phyloP scores from a whole-genome alignment of 176 grass and related monocot species.

The Triticum urartu region DNA sequence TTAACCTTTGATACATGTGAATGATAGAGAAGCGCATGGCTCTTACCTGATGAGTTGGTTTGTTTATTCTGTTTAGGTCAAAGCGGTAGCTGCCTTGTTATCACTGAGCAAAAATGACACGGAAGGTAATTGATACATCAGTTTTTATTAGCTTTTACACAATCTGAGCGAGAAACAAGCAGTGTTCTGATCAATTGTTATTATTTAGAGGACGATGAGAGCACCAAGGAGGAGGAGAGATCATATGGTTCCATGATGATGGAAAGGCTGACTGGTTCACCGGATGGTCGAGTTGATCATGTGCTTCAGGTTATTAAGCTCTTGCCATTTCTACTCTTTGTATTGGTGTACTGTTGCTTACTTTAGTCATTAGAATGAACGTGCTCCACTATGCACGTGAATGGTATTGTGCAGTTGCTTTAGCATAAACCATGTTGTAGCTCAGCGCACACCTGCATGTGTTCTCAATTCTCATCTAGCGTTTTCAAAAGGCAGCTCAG shows the following conservation, averaged over 20 bases:
- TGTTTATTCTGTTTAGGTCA: slow-evolving; percentile 66
- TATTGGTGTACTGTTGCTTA: slow-evolving; percentile 4
- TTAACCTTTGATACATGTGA: neutral
- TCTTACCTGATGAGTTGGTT: slow-evolving; percentile 2
- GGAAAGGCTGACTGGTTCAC: slow-evolving; percentile 77
- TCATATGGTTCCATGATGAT: slow-evolving; percentile 96
- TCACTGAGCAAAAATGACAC: slow-evolving; percentile 64
- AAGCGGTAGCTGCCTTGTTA: slow-evolving; percentile 67
- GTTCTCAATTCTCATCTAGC: neutral
- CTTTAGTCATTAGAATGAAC: neutral
- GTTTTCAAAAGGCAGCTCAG: neutral
- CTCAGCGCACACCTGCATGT: neutral
- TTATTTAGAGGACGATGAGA: slow-evolving; percentile 46
- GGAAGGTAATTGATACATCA: slow-evolving; percentile 49
- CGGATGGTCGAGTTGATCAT: slow-evolving; percentile 84
- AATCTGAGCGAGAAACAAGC: neutral
- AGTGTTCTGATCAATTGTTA: slow-evolving; percentile 17
- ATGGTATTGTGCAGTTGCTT: neutral
- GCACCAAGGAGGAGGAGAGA: slow-evolving; percentile 49
- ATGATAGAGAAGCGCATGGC: slow-evolving; percentile 6
- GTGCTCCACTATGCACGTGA: neutral
- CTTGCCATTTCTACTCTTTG: slow-evolving; percentile 14
- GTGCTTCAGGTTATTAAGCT: slow-evolving; percentile 75
- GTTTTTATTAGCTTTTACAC: slow-evolving; percentile 17
- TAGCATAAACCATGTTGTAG: neutral